Base-by-base conservation (phyloP, 345 rosid species). In the Odontarrhena argentea region DNA sequence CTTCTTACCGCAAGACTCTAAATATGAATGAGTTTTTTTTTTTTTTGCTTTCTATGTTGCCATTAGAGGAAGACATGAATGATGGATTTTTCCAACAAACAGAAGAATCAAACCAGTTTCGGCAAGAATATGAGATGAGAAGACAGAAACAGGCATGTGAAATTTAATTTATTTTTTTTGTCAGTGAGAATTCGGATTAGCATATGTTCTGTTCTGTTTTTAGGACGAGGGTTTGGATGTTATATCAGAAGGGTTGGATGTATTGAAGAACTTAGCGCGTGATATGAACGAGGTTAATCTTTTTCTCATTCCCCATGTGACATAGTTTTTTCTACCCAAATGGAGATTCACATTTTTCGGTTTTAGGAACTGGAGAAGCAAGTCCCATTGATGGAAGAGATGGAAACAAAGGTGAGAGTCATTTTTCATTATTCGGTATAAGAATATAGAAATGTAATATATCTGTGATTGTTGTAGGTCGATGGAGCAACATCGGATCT, bases 331-430 rank as follows among this genome's bases (percentile, higher is more conserved):
- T 35, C 9, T 46, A 14, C 54, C n/a, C 55, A 32, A 32, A 37
- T 13, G 11, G 45, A 30, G 35, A 42, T 65, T 68, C 32, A 58
- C 18, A 30, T 59, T 30, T 22, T 64, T 64, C 25, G 10, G 15
- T 65, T 55, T 42, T 83, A 89, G 97, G 94, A 86, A 75, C 48
- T 87, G 79, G 97, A 87, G 42, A 77, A 85, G 77, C 96, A 88
- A 81, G 91, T 85, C 64, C 97, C 91, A 28, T 65, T 88, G 55
- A 78, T 86, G 71, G 97, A 84, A 59, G 93, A 92, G 69, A 92
- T 89, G 61, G 98, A 86, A 42, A 73, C 85, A 37, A 87, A 87
- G 91, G 93, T 89, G 75, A 71, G 69, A 43, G 10, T 55, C 69
- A 32, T 34, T 69, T 61, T 41, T 56, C 46, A 6, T 30, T 48